These are phyloP conservation scores for Cornus florida DNA, from an alignment of 148 eudicot species.

Conservation along the genomic window DNA sequence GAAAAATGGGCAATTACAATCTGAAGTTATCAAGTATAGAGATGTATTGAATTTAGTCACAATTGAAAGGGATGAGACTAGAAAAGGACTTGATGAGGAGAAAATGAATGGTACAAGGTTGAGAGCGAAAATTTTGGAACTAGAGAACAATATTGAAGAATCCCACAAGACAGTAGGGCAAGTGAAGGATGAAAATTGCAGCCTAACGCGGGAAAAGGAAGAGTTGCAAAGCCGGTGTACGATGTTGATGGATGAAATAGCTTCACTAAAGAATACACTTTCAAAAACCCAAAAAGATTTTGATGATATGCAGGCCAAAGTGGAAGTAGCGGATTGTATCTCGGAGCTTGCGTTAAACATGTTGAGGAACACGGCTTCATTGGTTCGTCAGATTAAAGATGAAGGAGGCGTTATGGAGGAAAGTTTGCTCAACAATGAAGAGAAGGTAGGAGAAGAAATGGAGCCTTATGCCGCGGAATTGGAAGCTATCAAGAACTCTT, in stretches of 20 bases:
- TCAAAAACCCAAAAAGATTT: conserved; percentile 29
- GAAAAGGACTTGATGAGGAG: conserved; percentile 44
- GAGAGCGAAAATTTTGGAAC: conserved; percentile 32
- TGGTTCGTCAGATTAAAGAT: conserved; percentile 23
- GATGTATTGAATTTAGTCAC: conserved; percentile 28
- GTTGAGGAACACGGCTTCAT: conserved; percentile 41
- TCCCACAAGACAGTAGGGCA: conserved; percentile 26
- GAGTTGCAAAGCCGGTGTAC: conserved; percentile 37
- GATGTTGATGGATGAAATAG: conserved; percentile 35
- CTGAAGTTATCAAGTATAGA: conserved; percentile 30
- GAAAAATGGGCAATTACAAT: conserved; percentile 33
- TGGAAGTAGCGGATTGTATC: conserved; percentile 32
- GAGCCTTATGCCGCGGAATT: conserved; percentile 42
- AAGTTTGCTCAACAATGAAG: conserved; percentile 7
- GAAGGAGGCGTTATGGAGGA: conserved; percentile 9
- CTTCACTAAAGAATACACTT: conserved; percentile 27
- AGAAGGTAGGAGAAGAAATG: conserved; percentile 35
- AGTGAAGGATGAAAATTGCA: conserved; percentile 32
- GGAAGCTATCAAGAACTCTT: conserved; percentile 51
- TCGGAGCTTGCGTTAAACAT: conserved; percentile 34
- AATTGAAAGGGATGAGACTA: conserved; percentile 49
- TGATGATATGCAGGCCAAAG: conserved; percentile 28
- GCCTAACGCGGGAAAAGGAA: conserved; percentile 42
- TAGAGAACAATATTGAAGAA: conserved; percentile 46
- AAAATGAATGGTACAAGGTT: conserved; percentile 33